Percentiles rank a stretch among this genome's conserved stretches.
These are phyloP conservation scores for Trichophyton benhamiae DNA, from an alignment of 2,329 filamentous ascomycete genomes.

Conservation along the genomic window DNA sequence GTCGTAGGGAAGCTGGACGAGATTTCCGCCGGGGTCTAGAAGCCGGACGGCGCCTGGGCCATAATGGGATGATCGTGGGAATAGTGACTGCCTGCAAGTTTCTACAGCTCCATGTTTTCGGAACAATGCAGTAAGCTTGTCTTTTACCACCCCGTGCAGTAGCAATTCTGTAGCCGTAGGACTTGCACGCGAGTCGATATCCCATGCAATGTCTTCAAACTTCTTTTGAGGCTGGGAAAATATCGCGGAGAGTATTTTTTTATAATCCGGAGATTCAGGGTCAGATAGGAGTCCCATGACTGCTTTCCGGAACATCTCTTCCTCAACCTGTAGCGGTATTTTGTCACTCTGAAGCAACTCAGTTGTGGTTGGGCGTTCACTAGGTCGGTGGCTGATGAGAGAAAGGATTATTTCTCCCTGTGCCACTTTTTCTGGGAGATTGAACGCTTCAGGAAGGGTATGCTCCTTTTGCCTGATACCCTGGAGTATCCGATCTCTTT, in stretches of 20 bases:
- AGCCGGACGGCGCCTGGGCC: slow-evolving; percentile 61
- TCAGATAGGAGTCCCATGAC: slow-evolving; percentile 65
- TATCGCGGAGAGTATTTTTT: slow-evolving; percentile 75
- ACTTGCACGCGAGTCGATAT: slow-evolving; percentile 49
- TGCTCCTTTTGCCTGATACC: slow-evolving; percentile 56
- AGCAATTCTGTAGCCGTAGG: slow-evolving; percentile 45
- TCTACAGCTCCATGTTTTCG: slow-evolving; percentile 82
- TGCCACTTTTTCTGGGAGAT: slow-evolving; percentile 50
- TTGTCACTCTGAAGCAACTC: slow-evolving; percentile 78
- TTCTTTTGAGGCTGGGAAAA: slow-evolving; percentile 66
- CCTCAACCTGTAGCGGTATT: slow-evolving; percentile 82
- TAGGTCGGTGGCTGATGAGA: slow-evolving; percentile 69
- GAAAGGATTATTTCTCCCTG: slow-evolving; percentile 69
- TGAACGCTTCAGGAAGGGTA: slow-evolving; percentile 60
- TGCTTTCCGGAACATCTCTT: slow-evolving; percentile 75
- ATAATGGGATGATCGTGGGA: slow-evolving; percentile 74
- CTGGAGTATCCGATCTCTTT: slow-evolving; percentile 53
- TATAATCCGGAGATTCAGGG: slow-evolving; percentile 73
- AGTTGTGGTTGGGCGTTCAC: slow-evolving; percentile 65
- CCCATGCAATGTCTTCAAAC: slow-evolving; percentile 71
- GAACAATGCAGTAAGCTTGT: slow-evolving; percentile 65
- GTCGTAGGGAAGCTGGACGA: slow-evolving; percentile 89
- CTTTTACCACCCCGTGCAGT: slow-evolving; percentile 60
- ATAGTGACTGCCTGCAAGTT: slow-evolving; percentile 58
- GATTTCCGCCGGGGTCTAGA: slow-evolving; percentile 69